Evolutionary conservation across 139 green algal genomes (phyloP).

Genomic region (Chlorella sp.): DNA sequence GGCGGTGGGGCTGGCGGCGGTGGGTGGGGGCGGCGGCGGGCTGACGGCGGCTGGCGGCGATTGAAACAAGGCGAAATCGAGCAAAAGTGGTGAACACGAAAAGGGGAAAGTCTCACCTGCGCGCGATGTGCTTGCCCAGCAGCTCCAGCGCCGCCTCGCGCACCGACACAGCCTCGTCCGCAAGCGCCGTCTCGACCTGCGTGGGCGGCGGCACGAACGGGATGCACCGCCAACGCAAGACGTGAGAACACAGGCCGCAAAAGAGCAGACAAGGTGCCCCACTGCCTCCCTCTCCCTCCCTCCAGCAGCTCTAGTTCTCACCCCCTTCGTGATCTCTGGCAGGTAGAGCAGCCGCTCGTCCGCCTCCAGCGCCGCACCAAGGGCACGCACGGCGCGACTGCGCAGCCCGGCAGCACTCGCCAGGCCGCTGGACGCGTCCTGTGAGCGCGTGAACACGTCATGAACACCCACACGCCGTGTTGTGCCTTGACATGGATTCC

Average conservation of each 20-base stretch:
- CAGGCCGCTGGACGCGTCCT: slow-evolving; percentile 8
- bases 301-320: too few species aligned
- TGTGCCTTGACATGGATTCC: too few species aligned
- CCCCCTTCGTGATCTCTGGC: slow-evolving; percentile 35
- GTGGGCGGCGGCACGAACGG: background rate
- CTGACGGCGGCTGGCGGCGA: too few species aligned
- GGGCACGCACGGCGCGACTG: slow-evolving; percentile 56
- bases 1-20: too few species aligned
- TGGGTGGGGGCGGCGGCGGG: background rate
- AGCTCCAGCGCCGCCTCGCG: slow-evolving; percentile 80
- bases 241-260: too few species aligned
- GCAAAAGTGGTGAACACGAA: background rate
- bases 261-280: background rate
- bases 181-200: slow-evolving; percentile 25
- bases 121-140: slow-evolving; percentile 62
- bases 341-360: slow-evolving; percentile 54
- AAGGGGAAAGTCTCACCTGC: slow-evolving; percentile 16
- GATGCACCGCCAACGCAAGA: too few species aligned
- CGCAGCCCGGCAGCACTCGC: slow-evolving; percentile 32
- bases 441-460: background rate
- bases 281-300: too few species aligned
- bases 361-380: slow-evolving; percentile 53
- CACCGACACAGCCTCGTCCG: slow-evolving; percentile 78
- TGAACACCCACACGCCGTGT: background rate
- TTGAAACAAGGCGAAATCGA: background rate